Conservation (phyloP, 495 filamentous ascomycete genomes). For the Podospora pseudocomata region DNA sequence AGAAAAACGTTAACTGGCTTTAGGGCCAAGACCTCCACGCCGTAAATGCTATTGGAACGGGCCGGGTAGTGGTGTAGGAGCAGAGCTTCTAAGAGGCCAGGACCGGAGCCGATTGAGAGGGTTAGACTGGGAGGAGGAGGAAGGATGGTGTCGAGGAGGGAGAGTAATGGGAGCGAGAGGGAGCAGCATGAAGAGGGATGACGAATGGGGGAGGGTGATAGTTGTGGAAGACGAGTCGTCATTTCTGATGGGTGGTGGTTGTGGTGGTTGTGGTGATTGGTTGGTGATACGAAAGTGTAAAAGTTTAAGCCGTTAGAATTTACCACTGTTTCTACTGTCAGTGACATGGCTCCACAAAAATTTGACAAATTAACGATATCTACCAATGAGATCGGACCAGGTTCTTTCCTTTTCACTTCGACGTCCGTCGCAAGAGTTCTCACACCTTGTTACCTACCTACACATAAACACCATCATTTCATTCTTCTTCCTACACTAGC, state of each 20-base stretch:
- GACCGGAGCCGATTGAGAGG: conserved; percentile 27
- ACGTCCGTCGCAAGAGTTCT: too few relatives aligned
- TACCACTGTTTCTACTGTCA: too few relatives aligned
- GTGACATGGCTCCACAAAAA: too few relatives aligned
- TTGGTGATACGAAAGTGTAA: not conserved
- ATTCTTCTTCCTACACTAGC: not conserved
- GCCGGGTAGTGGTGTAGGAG: conserved; percentile 16
- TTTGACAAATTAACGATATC: too few relatives aligned
- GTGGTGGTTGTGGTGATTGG: not conserved
- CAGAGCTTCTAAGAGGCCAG: conserved; percentile 28
- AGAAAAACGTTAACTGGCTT: conserved; percentile 23
- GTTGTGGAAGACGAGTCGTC: conserved; percentile 9
- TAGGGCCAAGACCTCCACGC: conserved; percentile 17
- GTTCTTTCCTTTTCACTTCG: too few relatives aligned
- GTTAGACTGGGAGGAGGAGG: conserved; percentile 18
- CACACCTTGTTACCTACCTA: too few relatives aligned
- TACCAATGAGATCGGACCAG: too few relatives aligned
- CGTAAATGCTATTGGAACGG: conserved; percentile 17
- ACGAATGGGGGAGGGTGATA: conserved; percentile 15
- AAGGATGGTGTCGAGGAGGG: conserved; percentile 20
- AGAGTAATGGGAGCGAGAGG: conserved; percentile 24
- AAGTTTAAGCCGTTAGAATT: too few relatives aligned
- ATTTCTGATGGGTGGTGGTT: not conserved
- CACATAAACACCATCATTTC: too few relatives aligned
- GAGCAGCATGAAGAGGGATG: conserved; percentile 25